phyloP scores from a whole-genome alignment of 139 green algal species.

The Tetraselmis striata region DNA sequence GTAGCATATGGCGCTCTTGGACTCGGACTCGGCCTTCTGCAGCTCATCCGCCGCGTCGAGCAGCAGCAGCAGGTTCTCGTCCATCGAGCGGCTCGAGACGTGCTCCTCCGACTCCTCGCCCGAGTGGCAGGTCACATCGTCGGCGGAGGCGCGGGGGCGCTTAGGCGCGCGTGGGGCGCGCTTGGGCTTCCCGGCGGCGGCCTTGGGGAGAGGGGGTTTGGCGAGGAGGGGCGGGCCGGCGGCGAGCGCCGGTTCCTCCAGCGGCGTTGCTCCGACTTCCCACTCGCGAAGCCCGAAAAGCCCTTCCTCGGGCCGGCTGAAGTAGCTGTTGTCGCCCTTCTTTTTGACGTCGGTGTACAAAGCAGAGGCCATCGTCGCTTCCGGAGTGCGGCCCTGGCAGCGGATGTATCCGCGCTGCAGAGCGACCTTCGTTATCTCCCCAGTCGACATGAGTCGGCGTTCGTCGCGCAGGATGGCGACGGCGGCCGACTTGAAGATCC shows the following conservation, averaged over 20 bases:
- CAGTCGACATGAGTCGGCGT: slow-evolving; percentile 68
- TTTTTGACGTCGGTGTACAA: slow-evolving; percentile 82
- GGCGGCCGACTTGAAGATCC: slow-evolving; percentile 75
- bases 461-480: slow-evolving; percentile 58
- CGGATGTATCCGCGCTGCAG: slow-evolving; percentile 56
- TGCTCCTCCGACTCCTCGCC: background rate
- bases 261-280: slow-evolving; percentile 47
- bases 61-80: background rate
- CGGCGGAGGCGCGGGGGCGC: no score
- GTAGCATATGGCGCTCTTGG: background rate
- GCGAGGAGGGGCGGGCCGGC: no score
- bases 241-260: background rate
- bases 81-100: background rate
- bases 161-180: no score
- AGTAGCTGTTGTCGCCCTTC: slow-evolving; percentile 53
- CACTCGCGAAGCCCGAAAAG: slow-evolving; percentile 79
- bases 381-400: slow-evolving; percentile 69
- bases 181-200: background rate
- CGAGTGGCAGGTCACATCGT: background rate
- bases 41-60: background rate
- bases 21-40: background rate
- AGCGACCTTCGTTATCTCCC: slow-evolving; percentile 41
- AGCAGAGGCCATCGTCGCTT: slow-evolving; percentile 79
- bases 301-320: slow-evolving; percentile 68
- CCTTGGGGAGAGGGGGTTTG: background rate